Evolutionary conservation across 441 rosid species (phyloP).

Genomic region (Erysimum cheiri): DNA sequence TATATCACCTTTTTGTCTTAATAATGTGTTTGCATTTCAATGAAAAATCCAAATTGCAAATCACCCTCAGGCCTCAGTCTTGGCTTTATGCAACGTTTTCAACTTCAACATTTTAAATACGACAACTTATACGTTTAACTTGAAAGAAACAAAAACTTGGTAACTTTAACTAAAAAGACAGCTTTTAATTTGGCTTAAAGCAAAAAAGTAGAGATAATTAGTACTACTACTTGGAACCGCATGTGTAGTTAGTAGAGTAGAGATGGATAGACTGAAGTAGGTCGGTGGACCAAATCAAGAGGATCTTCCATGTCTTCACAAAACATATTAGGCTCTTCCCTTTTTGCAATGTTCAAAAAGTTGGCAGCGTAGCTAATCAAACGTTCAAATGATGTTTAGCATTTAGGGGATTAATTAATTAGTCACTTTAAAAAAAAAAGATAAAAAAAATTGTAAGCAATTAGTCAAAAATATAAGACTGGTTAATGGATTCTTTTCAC

Average conservation of each 20-base stretch:
- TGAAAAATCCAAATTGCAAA: constrained; percentile 8
- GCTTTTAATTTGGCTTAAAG: constrained; percentile 16
- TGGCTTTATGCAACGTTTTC: neutral
- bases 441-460: neutral
- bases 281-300: constrained; percentile 40
- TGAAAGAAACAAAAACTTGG: neutral
- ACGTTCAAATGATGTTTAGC: neutral
- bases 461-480: neutral
- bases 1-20: neutral
- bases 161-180: constrained; percentile 22
- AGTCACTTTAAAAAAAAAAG: no score
- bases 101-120: neutral
- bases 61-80: neutral
- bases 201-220: constrained; percentile 8
- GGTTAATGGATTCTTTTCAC: neutral
- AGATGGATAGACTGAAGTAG: constrained; percentile 18
- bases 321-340: neutral
- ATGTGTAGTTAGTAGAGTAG: constrained; percentile 39
- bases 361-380: constrained; percentile 24
- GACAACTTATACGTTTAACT: neutral
- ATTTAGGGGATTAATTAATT: neutral
- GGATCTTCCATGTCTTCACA: constrained; percentile 21
- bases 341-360: constrained; percentile 28
- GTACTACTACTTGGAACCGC: constrained; percentile 17
- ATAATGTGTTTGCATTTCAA: constrained; percentile 28